A percentile compares a stretch with the other conserved stretches of the same genome.
Evolutionary conservation across 352 stramenopile genomes (phyloP).

Genomic region (Plasmopara viticola): DNA sequence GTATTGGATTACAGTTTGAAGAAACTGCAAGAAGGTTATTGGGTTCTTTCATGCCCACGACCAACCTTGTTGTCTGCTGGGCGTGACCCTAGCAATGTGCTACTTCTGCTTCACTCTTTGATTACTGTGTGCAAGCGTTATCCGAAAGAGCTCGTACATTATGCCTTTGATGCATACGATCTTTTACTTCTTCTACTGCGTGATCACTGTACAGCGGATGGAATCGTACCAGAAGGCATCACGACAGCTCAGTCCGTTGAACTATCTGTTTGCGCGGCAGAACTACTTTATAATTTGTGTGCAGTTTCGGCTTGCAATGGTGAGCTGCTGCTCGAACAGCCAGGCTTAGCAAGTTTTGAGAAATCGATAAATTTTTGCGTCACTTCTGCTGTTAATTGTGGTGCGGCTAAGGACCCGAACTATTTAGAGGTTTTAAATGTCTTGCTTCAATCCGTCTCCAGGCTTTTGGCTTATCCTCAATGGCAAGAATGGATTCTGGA

Average conservation of each 20-base stretch:
- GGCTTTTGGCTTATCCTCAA: constrained; percentile 42
- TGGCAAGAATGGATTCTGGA: constrained; percentile 58
- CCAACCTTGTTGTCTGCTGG: constrained; percentile 56
- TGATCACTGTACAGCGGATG: constrained; percentile 52
- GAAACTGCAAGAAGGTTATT: constrained; percentile 55
- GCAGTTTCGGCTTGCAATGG: constrained; percentile 51
- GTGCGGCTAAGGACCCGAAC: constrained; percentile 24
- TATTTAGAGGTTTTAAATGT: constrained; percentile 50
- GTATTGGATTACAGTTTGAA: constrained; percentile 21
- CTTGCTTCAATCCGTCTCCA: constrained; percentile 67
- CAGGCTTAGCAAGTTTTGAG: constrained; percentile 43
- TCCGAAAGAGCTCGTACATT: constrained; percentile 35
- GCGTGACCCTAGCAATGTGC: constrained; percentile 66
- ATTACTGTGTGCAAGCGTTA: constrained; percentile 67
- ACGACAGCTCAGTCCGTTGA: constrained; percentile 36
- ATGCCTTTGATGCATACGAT: constrained; percentile 65
- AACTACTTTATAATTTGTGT: constrained; percentile 67
- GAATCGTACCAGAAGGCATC: constrained; percentile 32
- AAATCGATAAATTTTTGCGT: constrained; percentile 69
- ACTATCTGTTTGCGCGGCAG: constrained; percentile 55
- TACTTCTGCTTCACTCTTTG: constrained; percentile 58
- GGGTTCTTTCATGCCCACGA: constrained; percentile 59
- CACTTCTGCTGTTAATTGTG: constrained; percentile 37
- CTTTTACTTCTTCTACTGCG: constrained; percentile 53
- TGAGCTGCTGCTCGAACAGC: constrained; percentile 47